Evolutionary conservation across 139 green algal species (phyloP).

Genomic region (Edaphochlamys debaryana): DNA sequence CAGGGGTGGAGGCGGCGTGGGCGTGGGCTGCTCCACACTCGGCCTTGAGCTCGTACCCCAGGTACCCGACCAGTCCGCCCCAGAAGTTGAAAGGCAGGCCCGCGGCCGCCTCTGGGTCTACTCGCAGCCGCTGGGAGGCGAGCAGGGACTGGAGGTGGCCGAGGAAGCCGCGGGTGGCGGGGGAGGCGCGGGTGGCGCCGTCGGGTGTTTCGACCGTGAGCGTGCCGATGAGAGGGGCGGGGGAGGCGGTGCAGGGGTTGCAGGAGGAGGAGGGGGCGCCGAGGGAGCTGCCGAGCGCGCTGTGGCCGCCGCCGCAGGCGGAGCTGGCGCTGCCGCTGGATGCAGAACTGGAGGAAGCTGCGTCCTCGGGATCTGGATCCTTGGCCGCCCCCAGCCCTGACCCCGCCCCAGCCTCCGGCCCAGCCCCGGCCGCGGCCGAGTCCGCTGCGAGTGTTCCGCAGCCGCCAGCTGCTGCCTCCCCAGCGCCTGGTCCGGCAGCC

Average conservation of each 20-base stretch:
- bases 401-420: no score
- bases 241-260: no score
- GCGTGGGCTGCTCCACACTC: slow-evolving; percentile 72
- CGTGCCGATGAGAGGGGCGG: neutral
- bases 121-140: slow-evolving; percentile 24
- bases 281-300: no score
- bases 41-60: slow-evolving; percentile 97
- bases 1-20: slow-evolving; percentile 69
- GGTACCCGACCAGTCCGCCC: slow-evolving; percentile 93
- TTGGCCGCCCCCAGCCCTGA: no score
- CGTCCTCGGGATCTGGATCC: neutral
- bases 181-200: neutral
- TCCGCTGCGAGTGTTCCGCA: no score
- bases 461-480: slow-evolving; percentile 2
- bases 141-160: slow-evolving; percentile 63
- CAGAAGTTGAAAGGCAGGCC: slow-evolving; percentile 95
- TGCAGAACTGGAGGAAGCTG: neutral
- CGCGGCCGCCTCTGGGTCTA: slow-evolving; percentile 30
- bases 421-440: no score
- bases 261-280: neutral
- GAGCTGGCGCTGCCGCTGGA: neutral
- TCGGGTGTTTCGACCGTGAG: neutral
- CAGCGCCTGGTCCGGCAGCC: no score
- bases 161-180: slow-evolving; percentile 43
- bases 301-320: no score